Evolutionary conservation across 306 rosid species (phyloP).

Genomic region (Inga laurina): DNA sequence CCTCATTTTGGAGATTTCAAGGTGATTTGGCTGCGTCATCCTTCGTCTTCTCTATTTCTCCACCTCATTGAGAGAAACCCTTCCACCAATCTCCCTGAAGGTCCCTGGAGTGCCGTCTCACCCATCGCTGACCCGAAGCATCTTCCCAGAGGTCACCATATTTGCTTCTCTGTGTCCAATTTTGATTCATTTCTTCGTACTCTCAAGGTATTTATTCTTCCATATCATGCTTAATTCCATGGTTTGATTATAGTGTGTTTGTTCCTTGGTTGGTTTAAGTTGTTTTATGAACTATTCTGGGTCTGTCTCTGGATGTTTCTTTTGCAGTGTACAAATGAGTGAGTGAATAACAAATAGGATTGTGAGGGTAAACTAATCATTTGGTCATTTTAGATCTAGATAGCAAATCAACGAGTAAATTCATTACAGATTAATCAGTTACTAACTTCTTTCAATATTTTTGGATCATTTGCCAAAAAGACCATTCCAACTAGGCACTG

Average conservation of each 20-base stretch:
- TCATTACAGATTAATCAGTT: not conserved
- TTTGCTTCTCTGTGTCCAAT: conserved; percentile 80
- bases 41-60: conserved; percentile 47
- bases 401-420: not conserved
- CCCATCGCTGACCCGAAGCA: conserved; percentile 67
- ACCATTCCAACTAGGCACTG: not conserved
- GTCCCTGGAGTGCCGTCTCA: conserved; percentile 74
- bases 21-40: conserved; percentile 70
- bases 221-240: not conserved
- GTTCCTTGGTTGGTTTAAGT: not conserved
- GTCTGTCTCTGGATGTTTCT: not conserved
- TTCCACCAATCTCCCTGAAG: conserved; percentile 65
- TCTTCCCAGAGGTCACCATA: conserved; percentile 86
- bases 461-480: not conserved
- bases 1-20: conserved; percentile 66
- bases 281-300: not conserved
- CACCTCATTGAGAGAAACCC: conserved; percentile 80
- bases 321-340: not conserved
- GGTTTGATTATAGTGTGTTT: not conserved
- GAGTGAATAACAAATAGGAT: not conserved
- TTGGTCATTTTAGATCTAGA: not conserved
- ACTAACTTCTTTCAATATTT: not conserved
- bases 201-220: conserved; percentile 51
- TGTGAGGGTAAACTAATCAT: not conserved
- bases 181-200: conserved; percentile 51